phyloP scores from a whole-genome alignment of 352 stramenopile species.

The Phytophthora rubi region DNA sequence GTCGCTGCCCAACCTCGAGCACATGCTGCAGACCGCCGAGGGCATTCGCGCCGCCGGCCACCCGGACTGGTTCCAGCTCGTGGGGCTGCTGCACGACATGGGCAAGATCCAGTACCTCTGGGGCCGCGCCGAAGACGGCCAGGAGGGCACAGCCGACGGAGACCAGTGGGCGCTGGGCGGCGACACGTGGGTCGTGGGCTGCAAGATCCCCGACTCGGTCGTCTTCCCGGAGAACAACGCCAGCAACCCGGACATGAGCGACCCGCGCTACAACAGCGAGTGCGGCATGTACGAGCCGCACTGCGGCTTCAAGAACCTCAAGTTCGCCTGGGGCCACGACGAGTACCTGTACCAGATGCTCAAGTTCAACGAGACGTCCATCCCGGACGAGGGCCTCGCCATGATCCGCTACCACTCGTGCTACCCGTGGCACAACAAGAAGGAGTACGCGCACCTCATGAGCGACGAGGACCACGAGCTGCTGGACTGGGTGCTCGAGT shows the following conservation, averaged over 20 bases:
- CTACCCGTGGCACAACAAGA: constrained; percentile 95
- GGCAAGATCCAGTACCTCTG: constrained; percentile 96
- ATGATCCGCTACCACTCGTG: constrained; percentile 96
- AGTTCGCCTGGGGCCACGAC: constrained; percentile 93
- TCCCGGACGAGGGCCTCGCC: constrained; percentile 90
- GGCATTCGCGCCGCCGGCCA: constrained; percentile 89
- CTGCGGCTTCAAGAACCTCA: constrained; percentile 91
- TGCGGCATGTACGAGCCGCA: constrained; percentile 89
- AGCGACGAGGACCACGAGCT: constrained; percentile 84
- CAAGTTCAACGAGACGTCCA: constrained; percentile 86
- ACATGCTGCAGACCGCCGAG: constrained; percentile 95
- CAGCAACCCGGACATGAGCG: constrained; percentile 91
- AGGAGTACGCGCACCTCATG: constrained; percentile 92
- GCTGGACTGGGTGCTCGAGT: constrained; percentile 92
- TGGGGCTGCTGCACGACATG: constrained; percentile 94
- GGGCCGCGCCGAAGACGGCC: constrained; percentile 82
- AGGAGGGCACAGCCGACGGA: constrained; percentile 86
- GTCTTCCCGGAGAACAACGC: constrained; percentile 92
- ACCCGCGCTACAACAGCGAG: constrained; percentile 85
- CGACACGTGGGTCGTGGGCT: constrained; percentile 94
- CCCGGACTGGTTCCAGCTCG: constrained; percentile 93
- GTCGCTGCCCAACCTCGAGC: constrained; percentile 90
- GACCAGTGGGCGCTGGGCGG: constrained; percentile 94
- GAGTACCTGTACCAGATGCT: constrained; percentile 97
- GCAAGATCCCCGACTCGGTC: constrained; percentile 85